Conservation (phyloP, 2,329 filamentous ascomycete genomes). For the Alternaria rosae region DNA sequence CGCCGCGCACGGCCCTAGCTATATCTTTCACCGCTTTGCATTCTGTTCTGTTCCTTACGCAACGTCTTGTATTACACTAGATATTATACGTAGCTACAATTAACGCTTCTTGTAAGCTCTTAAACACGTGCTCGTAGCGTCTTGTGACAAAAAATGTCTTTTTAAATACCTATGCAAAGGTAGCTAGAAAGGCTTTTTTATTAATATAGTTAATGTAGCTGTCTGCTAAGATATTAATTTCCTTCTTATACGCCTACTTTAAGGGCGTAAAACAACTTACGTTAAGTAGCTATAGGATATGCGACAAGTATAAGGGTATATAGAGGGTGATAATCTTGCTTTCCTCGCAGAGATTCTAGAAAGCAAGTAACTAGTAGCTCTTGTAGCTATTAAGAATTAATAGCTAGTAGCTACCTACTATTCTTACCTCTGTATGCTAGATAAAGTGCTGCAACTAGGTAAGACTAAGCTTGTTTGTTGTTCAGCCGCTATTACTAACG, state of each 20-base stretch:
- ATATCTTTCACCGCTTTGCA: too few relatives aligned
- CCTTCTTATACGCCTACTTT: too few relatives aligned
- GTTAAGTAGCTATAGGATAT: neutral
- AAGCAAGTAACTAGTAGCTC: neutral
- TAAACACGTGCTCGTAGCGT: too few relatives aligned
- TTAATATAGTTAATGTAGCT: constrained; percentile 39
- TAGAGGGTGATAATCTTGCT: neutral
- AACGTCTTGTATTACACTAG: too few relatives aligned
- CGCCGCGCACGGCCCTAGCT: too few relatives aligned
- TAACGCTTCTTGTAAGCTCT: too few relatives aligned
- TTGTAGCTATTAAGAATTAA: neutral
- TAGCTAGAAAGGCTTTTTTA: constrained; percentile 25
- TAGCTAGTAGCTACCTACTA: constrained; percentile 20
- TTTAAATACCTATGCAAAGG: constrained; percentile 32
- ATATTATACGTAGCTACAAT: too few relatives aligned
- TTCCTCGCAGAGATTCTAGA: neutral
- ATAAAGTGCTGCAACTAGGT: constrained; percentile 50
- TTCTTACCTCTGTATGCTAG: constrained; percentile 32
- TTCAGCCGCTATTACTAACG: constrained; percentile 45
- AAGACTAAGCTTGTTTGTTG: constrained; percentile 44
- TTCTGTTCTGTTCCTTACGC: too few relatives aligned
- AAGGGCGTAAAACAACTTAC: too few relatives aligned
- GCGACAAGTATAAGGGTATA: neutral
- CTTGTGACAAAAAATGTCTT: constrained; percentile 5
- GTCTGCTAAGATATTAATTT: constrained; percentile 34